phyloP scores from a whole-genome alignment of 1,139 yeast species.

The Insectozyma bohioensis region DNA sequence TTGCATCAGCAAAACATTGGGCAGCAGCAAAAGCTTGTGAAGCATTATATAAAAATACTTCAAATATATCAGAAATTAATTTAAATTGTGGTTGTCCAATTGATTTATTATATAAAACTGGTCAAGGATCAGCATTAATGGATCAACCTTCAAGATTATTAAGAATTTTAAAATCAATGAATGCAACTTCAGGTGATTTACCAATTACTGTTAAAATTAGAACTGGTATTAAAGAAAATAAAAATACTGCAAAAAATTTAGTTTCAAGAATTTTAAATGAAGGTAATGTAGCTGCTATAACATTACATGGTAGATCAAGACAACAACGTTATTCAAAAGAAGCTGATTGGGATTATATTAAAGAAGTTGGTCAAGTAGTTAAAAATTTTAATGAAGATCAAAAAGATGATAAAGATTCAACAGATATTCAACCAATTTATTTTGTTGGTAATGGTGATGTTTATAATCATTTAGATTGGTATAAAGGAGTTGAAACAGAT shows the following conservation, averaged over 20 bases:
- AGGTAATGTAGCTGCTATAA: constrained; percentile 85
- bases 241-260: constrained; percentile 79
- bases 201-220: constrained; percentile 92
- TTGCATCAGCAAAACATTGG: constrained; percentile 91
- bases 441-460: constrained; percentile 94
- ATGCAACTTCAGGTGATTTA: constrained; percentile 79
- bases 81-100: constrained; percentile 97
- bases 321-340: constrained; percentile 90
- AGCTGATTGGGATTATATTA: constrained; percentile 92
- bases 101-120: constrained; percentile 85
- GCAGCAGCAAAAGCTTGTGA: constrained; percentile 92
- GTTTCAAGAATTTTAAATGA: constrained; percentile 71
- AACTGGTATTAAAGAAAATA: constrained; percentile 83
- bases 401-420: constrained; percentile 53
- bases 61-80: constrained; percentile 72
- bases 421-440: constrained; percentile 50
- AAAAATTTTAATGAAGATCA: constrained; percentile 55
- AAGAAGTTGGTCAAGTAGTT: constrained; percentile 68
- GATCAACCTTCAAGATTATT: constrained; percentile 84
- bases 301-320: constrained; percentile 93
- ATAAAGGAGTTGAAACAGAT: constrained; percentile 63
- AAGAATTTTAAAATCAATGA: constrained; percentile 85
- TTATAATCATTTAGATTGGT: constrained; percentile 86
- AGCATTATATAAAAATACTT: constrained; percentile 56
- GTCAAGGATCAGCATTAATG: constrained; percentile 93